Base-by-base conservation (phyloP, 2,329 filamentous ascomycete species). In the Botrytis squamosa region DNA sequence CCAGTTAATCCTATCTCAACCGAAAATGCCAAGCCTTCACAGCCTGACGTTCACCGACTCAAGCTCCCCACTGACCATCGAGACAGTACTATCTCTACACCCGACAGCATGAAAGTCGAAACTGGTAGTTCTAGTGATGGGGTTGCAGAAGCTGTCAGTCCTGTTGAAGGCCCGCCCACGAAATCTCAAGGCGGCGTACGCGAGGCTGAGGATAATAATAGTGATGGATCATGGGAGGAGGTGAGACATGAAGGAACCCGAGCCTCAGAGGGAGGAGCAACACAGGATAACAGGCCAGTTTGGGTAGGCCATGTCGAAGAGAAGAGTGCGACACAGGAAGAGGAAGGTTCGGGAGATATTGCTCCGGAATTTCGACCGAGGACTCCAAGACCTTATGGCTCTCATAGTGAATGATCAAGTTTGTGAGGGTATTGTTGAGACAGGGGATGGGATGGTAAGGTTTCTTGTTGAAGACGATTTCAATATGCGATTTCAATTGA, bases 281-380 rank as follows among this genome's bases (percentile, higher is more conserved):
- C 18, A 57, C 66, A 68, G 25, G 66, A 68, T 57, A 25, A 12
- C 5, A 68, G 66, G 10, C 66, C 66, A n/a, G 49, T 57, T 0
- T 68, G 49, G 66, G 49, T 68, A 4, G n/a, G 49, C 22, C 49
- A 68, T 18, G 20, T 38, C 3, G 55, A 44, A 44, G 42, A 46
- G 38, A 46, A 70, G 29, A 46, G 9, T 62, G 36, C 1, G 33
- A 9, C n/a, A 25, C 36, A 36, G 25, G 55, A 62, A 33, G 29
- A 38, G 12, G 42, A 62, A 46, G 55, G 29, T 3, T 62, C 8
- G 29, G 68, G 33, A 46, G 68, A 70, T 60, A 46, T 70, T 20
- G 55, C 68, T 36, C 68, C 68, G 55, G 68, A 70, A 22, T 70
- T 70, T 46, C 68, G 68, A 62, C 55, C 68, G 9, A 70, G 68